phyloP scores from a whole-genome alignment of 1,284 basidiomycete species.

The Schizopora paradoxa region DNA sequence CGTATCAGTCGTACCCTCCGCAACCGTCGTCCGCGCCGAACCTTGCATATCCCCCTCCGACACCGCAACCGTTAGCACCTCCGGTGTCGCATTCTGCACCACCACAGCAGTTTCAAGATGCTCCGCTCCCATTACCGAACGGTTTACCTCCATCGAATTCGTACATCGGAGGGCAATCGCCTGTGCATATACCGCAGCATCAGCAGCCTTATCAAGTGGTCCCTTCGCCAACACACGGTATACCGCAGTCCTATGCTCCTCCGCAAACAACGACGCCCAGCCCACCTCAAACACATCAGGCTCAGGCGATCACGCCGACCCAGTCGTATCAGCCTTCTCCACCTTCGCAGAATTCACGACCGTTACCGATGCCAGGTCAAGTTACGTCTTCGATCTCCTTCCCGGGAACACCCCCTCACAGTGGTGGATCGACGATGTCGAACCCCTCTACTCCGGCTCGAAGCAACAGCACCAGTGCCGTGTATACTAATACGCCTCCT shows the following conservation, averaged over 20 bases:
- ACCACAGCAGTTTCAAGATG: conserved; percentile 30
- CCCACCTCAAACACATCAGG: neutral
- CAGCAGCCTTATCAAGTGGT: conserved; percentile 13
- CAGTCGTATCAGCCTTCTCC: conserved; percentile 11
- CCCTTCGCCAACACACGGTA: too few relatives aligned
- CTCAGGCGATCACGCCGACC: conserved; percentile 5
- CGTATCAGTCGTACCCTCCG: conserved; percentile 32
- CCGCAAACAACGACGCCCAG: conserved; percentile 1
- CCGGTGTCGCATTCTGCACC: conserved; percentile 30
- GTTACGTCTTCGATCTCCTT: too few relatives aligned
- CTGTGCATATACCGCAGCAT: conserved; percentile 28
- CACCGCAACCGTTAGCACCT: conserved; percentile 20
- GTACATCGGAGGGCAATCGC: conserved; percentile 34
- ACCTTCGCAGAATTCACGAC: conserved; percentile 17
- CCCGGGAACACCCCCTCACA: conserved; percentile 13
- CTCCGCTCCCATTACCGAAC: conserved; percentile 20
- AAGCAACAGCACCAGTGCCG: too few relatives aligned
- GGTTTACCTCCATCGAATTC: conserved; percentile 21
- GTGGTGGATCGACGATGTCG: conserved; percentile 5
- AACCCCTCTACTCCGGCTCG: conserved; percentile 7
- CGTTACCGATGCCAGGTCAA: conserved; percentile 20
- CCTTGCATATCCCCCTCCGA: conserved; percentile 21
- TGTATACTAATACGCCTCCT: conserved; percentile 6
- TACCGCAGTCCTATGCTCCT: neutral
- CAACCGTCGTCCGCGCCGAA: conserved; percentile 25